Evolutionary conservation across 2,329 filamentous ascomycete genomes (phyloP).

Genomic region (Talaromyces islandicus): DNA sequence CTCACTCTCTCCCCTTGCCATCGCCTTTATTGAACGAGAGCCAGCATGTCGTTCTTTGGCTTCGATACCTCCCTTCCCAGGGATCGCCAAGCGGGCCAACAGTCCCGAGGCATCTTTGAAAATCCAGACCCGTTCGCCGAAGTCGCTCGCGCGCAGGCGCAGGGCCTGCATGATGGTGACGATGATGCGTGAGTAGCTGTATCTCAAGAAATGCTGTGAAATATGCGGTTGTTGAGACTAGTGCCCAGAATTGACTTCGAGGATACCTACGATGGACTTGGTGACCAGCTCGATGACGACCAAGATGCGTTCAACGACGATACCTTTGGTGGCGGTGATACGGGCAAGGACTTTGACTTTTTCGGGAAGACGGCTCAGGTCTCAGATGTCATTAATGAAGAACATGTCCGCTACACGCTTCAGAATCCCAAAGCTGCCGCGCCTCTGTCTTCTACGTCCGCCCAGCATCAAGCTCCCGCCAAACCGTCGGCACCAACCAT

Average conservation of each 20-base stretch:
- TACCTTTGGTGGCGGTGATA: constrained; percentile 63
- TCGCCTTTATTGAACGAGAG: constrained; percentile 11
- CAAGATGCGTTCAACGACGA: constrained; percentile 96
- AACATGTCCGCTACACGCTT: constrained; percentile 76
- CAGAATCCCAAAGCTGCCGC: constrained; percentile 57
- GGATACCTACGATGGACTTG: constrained; percentile 93
- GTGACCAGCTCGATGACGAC: constrained; percentile 82
- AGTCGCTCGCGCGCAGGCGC: constrained; percentile 55
- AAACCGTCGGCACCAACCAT: constrained; percentile 29
- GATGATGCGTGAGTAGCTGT: constrained; percentile 45
- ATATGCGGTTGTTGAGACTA: background rate
- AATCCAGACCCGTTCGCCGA: constrained; percentile 85
- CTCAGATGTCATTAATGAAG: constrained; percentile 78
- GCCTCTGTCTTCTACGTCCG: constrained; percentile 29
- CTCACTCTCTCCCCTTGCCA: constrained; percentile 3
- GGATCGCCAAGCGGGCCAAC: constrained; percentile 61
- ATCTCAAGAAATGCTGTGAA: background rate
- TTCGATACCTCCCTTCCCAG: constrained; percentile 66
- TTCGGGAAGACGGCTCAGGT: constrained; percentile 89
- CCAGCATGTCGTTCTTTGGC: constrained; percentile 82
- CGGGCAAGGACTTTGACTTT: constrained; percentile 92
- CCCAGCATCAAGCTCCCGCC: constrained; percentile 28
- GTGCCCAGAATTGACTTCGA: constrained; percentile 72
- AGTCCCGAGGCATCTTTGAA: constrained; percentile 68
- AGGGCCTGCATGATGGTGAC: constrained; percentile 45